Base-by-base conservation (phyloP, 2,329 filamentous ascomycete genomes). In the Arthrobotrys sinensis region DNA sequence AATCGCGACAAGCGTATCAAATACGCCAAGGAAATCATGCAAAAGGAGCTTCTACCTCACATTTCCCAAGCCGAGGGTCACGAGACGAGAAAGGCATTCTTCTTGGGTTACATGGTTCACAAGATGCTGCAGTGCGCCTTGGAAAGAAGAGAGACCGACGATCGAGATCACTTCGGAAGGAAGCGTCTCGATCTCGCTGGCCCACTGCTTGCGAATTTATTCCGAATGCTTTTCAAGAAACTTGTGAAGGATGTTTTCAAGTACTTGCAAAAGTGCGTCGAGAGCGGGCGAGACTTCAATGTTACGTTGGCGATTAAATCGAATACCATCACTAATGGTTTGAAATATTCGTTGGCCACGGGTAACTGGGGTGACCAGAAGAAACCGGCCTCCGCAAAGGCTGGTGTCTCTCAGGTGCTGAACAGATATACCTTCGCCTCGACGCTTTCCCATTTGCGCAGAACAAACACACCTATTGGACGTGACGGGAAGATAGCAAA, bases 331-430 rank as follows among this genome's bases (percentile, higher is more conserved):
- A 97, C 94, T 19, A 96, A 96, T 83, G 96, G 95, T 62, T 86
- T 99, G 81, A 97, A 97, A 84, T 99, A 99, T 85, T 97, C 96
- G 65, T 88, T 99, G 79, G 95, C 96, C 28, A 99, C 96, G 12
- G 96, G 96, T 81, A 99, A 99, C 85, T 99, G 96, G 96, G 96
- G 96, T 83, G 96, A 99, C 81, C 96, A 99, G 87, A 99, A 98
- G 89, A 99, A 98, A 87, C 94, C 96, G 19, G 92, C 93, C 82
- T 95, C 92, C 81, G 93, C 94, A 0, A 98, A 96, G 80, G 96
- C 96, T 55, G 96, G 96, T 88, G 96, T 99, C 55, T 98, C 95
- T 57, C 96, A 99, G 86, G 96, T 99, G 85, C 86, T 99, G 83
- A 99, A 97, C 86, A 90, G 96, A 84, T 99, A 98, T 84, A 98